Percentiles rank a stretch among this genome's conserved stretches.
These are phyloP conservation scores for Hippophae tibetana DNA, from an alignment of 306 rosid genomes.

Conservation along the genomic window DNA sequence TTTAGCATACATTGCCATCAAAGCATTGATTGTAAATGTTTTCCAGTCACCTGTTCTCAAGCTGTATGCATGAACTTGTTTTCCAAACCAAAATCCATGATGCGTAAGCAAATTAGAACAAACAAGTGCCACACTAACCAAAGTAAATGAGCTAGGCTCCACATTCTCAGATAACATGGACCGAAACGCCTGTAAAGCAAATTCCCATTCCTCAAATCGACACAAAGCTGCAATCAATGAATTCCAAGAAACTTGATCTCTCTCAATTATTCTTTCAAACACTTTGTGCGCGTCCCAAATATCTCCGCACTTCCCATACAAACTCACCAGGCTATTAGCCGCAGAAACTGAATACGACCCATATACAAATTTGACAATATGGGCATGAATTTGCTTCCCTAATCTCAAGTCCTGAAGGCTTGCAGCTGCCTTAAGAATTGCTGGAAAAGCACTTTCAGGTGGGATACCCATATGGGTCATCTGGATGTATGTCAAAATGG, in stretches of 20 bases:
- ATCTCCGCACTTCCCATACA: constrained; percentile 69
- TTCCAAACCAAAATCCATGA: constrained; percentile 46
- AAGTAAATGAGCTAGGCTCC: constrained; percentile 62
- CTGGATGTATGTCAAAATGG: constrained; percentile 45
- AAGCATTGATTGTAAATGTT: constrained; percentile 60
- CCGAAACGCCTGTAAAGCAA: constrained; percentile 42
- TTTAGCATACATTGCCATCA: constrained; percentile 71
- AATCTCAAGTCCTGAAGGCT: constrained; percentile 43
- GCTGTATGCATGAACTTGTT: constrained; percentile 59
- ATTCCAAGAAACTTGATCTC: constrained; percentile 81
- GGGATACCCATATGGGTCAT: constrained; percentile 27
- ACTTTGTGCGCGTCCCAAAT: constrained; percentile 34
- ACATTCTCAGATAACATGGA: constrained; percentile 40
- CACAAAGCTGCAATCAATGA: constrained; percentile 54
- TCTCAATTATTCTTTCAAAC: constrained; percentile 45
- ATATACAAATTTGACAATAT: constrained; percentile 52
- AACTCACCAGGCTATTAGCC: constrained; percentile 55
- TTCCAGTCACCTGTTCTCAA: constrained; percentile 40
- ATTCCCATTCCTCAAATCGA: constrained; percentile 59
- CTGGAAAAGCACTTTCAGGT: constrained; percentile 82
- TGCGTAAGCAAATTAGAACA: constrained; percentile 39
- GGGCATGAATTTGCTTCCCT: constrained; percentile 56
- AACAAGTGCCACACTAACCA: constrained; percentile 61
- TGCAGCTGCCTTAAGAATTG: constrained; percentile 49
- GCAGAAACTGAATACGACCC: constrained; percentile 31